Conservation (phyloP, 331 rosid genomes). For the Malus hybrid region DNA sequence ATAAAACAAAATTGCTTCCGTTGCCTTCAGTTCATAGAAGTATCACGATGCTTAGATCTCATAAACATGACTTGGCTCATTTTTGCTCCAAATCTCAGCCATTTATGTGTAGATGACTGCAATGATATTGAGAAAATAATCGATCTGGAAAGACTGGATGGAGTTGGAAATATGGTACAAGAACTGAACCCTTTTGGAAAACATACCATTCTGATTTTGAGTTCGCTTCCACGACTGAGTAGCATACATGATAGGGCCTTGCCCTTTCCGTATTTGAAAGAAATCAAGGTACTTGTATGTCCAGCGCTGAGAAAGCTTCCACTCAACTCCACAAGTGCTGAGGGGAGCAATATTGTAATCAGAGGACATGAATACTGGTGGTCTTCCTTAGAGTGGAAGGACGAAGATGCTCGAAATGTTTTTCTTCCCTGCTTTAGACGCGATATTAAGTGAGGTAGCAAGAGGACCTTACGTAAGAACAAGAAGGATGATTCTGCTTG, state of each 20-base stretch:
- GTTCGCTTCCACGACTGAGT: background rate
- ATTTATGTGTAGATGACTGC: too few species aligned
- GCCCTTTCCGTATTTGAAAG: background rate
- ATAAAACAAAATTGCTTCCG: too few species aligned
- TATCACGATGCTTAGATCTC: too few species aligned
- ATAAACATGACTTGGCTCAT: too few species aligned
- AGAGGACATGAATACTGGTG: background rate
- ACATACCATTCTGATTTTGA: background rate
- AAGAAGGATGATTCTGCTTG: too few species aligned
- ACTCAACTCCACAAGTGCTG: background rate
- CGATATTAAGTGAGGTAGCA: too few species aligned
- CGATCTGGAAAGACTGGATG: background rate
- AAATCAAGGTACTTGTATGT: fast-evolving
- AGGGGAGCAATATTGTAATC: background rate
- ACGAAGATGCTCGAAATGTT: background rate
- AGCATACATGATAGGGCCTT: background rate
- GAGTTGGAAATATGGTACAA: background rate
- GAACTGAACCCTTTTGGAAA: background rate
- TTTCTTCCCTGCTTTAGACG: background rate
- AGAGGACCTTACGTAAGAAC: too few species aligned
- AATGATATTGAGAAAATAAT: too few species aligned
- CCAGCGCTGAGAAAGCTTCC: background rate
- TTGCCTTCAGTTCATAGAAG: too few species aligned
- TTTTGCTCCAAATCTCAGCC: too few species aligned
- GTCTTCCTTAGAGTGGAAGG: background rate